Base-by-base conservation (phyloP, 495 filamentous ascomycete species). In the Aspergillus homomorphus region DNA sequence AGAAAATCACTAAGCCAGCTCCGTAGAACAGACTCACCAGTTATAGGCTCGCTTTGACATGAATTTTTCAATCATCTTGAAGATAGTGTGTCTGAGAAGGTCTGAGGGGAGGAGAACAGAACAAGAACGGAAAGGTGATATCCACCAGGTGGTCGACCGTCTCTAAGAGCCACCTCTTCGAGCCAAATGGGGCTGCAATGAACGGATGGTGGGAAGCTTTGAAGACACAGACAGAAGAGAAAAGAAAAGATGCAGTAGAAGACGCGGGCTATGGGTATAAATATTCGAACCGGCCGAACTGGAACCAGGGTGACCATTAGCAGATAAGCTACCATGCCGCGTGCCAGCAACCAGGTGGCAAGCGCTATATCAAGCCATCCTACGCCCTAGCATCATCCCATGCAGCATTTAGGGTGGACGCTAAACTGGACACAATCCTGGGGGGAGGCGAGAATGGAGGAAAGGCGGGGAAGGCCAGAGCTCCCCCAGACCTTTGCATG, bases 11-110 rank as follows among this genome's bases (percentile, higher is more conserved):
- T 19, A 1, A 19, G 18, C 30, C 38, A 14, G n/a, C 18, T 26
- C 5, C 6, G 12, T 23, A 6, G 24, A 45, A 28, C 21, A 15
- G 57, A 51, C 63, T 8, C 54, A 76, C 73, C 73, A 76, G 61
- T 76, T 76, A 41, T 68, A 76, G 45, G 62, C 70, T 65, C 73
- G 62, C 61, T 76, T 76, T 22, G 66, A 65, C 65, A 54, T 50
- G 18, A 62, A 54, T 28, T 38, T 38, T 12, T 38, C 33, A 14
- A 56, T 51, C 19, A 57, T 24, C 14, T n/a, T 45, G 49, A 57
- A 50, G 42, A 22, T 54, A 49, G 33, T 50, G 55, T 33, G 51
- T 59, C 33, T 58, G n/a, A 28, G 24, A 38, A 43, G 52, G 53
- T 57, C 45, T 51, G 33, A 50, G 48, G 21, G 50, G 51, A 24